Evolutionary conservation across 495 filamentous ascomycete species (phyloP).

Genomic region (Neurospora tetrasperma): DNA sequence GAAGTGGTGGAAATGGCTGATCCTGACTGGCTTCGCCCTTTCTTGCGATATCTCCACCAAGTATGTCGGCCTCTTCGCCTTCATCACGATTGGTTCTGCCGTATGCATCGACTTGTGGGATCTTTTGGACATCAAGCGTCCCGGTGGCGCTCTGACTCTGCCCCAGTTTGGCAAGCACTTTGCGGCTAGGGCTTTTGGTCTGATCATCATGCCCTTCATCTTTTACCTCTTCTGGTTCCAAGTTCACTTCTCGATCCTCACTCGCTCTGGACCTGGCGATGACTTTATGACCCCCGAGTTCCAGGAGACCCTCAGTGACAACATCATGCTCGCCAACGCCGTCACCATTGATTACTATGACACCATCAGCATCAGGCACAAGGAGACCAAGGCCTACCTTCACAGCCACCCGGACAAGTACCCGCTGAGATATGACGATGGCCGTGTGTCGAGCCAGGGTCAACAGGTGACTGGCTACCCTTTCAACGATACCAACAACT

Average conservation of each 20-base stretch:
- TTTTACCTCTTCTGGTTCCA: constrained; percentile 99
- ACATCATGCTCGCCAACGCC: constrained; percentile 77
- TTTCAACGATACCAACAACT: constrained; percentile 96
- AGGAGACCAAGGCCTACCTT: constrained; percentile 92
- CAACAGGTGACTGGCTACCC: constrained; percentile 98
- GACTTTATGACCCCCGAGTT: constrained; percentile 99
- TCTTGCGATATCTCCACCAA: constrained; percentile 98
- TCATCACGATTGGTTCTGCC: constrained; percentile 91
- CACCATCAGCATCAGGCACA: constrained; percentile 77
- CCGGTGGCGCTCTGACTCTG: constrained; percentile 64
- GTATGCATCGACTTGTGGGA: constrained; percentile 94
- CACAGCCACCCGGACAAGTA: constrained; percentile 89
- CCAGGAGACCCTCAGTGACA: constrained; percentile 92
- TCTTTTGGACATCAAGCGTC: constrained; percentile 77
- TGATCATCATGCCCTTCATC: constrained; percentile 87
- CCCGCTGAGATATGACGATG: constrained; percentile 92
- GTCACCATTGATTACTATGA: constrained; percentile 85
- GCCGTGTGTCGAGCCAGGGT: constrained; percentile 91
- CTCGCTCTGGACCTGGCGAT: constrained; percentile 83
- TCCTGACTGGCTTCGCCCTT: constrained; percentile 84
- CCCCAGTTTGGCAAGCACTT: constrained; percentile 83
- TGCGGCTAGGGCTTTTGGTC: constrained; percentile 64
- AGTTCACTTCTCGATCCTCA: constrained; percentile 89
- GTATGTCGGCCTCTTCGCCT: constrained; percentile 90
- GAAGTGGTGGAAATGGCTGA: constrained; percentile 99